phyloP scores from a whole-genome alignment of 108 stramenopile genomes.

The Cyclotella sp. region DNA sequence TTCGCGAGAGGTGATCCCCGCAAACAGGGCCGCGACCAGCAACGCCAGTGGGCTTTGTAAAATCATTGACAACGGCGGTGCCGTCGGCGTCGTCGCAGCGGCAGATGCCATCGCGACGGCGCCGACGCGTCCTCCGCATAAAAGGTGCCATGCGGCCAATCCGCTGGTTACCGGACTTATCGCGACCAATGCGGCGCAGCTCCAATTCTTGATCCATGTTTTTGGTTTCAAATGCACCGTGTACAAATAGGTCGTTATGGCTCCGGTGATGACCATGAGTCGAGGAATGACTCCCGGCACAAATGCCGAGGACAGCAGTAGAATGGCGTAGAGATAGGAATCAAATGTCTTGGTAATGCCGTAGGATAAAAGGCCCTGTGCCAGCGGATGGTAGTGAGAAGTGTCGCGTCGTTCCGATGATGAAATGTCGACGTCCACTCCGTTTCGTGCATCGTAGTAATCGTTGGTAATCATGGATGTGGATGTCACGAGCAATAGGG shows the following conservation, averaged over 20 bases:
- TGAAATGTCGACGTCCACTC: constrained; percentile 62
- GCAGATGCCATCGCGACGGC: neutral
- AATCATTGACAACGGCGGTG: constrained; percentile 11
- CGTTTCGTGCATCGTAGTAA: constrained; percentile 74
- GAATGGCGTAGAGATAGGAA: constrained; percentile 54
- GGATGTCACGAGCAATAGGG: constrained; percentile 65
- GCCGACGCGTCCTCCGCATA: constrained; percentile 2
- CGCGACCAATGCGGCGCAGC: constrained; percentile 71
- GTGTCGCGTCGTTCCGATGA: constrained; percentile 4
- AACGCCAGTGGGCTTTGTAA: constrained; percentile 29
- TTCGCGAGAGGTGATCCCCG: constrained; percentile 65
- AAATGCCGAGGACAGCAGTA: constrained; percentile 57
- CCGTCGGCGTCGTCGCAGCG: neutral
- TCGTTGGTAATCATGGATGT: constrained; percentile 85
- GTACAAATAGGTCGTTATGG: constrained; percentile 75
- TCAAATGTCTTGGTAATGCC: constrained; percentile 56
- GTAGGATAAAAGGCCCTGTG: constrained; percentile 35
- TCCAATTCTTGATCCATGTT: constrained; percentile 79
- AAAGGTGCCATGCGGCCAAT: constrained; percentile 42
- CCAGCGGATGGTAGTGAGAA: constrained; percentile 47
- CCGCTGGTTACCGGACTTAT: constrained; percentile 70
- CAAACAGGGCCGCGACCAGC: constrained; percentile 44
- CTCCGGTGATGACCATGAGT: constrained; percentile 58
- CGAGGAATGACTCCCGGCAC: constrained; percentile 66
- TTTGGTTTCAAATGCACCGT: constrained; percentile 76